Base-by-base conservation (phyloP, 1,139 yeast genomes). In the Saccharomyces hybrid region DNA sequence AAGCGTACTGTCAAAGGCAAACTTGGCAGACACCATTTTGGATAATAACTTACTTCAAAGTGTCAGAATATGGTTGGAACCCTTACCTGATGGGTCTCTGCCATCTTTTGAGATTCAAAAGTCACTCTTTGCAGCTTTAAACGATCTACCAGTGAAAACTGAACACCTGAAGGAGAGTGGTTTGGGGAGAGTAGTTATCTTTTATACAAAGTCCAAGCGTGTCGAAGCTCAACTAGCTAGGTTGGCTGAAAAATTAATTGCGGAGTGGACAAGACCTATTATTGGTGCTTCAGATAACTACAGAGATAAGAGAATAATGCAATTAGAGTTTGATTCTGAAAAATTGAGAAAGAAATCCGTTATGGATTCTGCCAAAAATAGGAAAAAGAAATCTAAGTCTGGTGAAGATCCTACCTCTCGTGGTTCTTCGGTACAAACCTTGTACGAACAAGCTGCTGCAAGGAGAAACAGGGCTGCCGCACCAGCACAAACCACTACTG, bases 231-330 rank as follows among this genome's bases (percentile, higher is more conserved):
- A 80, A 53, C 81, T 95, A 68, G 90, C 91, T 69, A 84, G 95
- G 65, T 78, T 85, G 50, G 99, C 96, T 5, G 98, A 93, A 68
- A 83, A 84, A 67, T 76, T 95, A 57, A 86, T 95, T 63, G 96
- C 96, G 38, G 95, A 90, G 70, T 93, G 99, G 99, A 93, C 98
- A 7, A 82, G 99, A 71, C 99, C 99, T 44, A 90, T 95, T 58
- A 88, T 95, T 78, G 96, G 96, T 62, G 86, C 96, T 59, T 86
- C 96, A 2, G 98, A 93, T 71, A 89, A 93, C 62, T 93, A 91
- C 74, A 84, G 95, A 71, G 97, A 93, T 72, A 85, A 90, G 72
- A 77, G 83, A 56, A 84, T 93, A 57, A 81, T 81, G 64, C 80
- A 84, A 60, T 80, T 82, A 57, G 83, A 81, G 53, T 90, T 88